Evolutionary conservation across 2,329 filamentous ascomycete genomes (phyloP), one percentile per base, ranked within the genome.

Genomic region (Fusarium brachygibbosum): DNA sequence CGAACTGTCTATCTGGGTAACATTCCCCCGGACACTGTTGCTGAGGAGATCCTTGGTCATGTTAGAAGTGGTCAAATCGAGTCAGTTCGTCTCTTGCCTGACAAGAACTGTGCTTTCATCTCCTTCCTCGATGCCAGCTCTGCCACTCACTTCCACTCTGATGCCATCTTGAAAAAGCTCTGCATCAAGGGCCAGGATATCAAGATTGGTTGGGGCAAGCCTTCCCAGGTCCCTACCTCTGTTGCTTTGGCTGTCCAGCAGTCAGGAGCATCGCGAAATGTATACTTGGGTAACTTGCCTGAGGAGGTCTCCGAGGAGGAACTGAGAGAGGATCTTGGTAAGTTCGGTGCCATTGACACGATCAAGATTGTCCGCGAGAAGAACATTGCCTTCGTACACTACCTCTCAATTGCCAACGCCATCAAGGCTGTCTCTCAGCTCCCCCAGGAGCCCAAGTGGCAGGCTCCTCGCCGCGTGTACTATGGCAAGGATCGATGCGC

Each of bases 81-180:
- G 84, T 98, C 96, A n/a, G 96, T 99, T 54, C 92, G 96, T 74
- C 87, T 99, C 70, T 86, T 99, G 57, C 93, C 95, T 25, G 96
- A 99, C 83, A 99, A 98, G 93, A 99, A 98, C 86, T 99, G 96
- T 78, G 96, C 96, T 61, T 99, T 99, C 86, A 98, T 99, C 79
- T 99, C 96, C 10, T 99, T 99, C 85, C 86, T 99, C 71, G 96
- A 99, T 77, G 94, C 94, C 75, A 97, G 94, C 83, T 98, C 96
- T 31, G 96, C 96, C 58, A 98, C 95, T 23, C 96, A 99, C 80
- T 99, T 99, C 84, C 96, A 99, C 85, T 99, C 96, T 21, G 96
- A 99, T 86, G 96, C 96, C 73, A 99, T 99, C 82, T 88, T 99
- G 87, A 99, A 99, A 87, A 99, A 98, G 87, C 89, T 99, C 78